A percentile compares a stretch with the other conserved stretches of the same genome.
phyloP scores from a whole-genome alignment of 805 yeast species.

The Nakazawaea molendinolei region DNA sequence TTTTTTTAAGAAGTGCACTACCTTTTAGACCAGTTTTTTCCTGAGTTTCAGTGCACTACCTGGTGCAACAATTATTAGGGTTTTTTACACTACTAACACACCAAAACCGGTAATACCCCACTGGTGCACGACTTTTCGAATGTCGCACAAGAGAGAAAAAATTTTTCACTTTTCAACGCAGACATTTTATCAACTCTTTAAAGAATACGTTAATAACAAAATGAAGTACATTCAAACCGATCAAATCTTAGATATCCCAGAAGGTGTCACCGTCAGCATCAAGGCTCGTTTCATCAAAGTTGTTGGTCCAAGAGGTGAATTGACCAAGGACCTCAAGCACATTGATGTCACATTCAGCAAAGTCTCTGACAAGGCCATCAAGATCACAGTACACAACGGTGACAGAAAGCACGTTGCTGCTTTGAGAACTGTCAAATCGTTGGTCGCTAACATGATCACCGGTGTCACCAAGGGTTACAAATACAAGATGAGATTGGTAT shows the following conservation, averaged over 20 bases:
- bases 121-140: background rate
- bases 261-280: constrained; percentile 86
- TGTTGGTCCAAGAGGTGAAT: constrained; percentile 96
- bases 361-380: constrained; percentile 64
- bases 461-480: constrained; percentile 99
- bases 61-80: too few species aligned
- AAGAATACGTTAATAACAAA: constrained; percentile 8
- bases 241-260: constrained; percentile 66
- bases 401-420: constrained; percentile 99
- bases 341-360: constrained; percentile 90
- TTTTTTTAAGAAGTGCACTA: too few species aligned
- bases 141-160: background rate
- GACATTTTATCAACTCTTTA: background rate
- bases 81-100: too few species aligned
- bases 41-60: too few species aligned
- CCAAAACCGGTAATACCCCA: too few species aligned
- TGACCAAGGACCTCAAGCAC: constrained; percentile 87
- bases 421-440: constrained; percentile 95
- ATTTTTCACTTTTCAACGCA: background rate
- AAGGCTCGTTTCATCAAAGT: constrained; percentile 87
- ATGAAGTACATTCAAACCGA: constrained; percentile 62
- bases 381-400: constrained; percentile 94
- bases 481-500: constrained; percentile 99
- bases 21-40: too few species aligned
- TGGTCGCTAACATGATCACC: constrained; percentile 87